Evolutionary conservation across 2,329 filamentous ascomycete species (phyloP).

Genomic region (Boeremia lycopersici): DNA sequence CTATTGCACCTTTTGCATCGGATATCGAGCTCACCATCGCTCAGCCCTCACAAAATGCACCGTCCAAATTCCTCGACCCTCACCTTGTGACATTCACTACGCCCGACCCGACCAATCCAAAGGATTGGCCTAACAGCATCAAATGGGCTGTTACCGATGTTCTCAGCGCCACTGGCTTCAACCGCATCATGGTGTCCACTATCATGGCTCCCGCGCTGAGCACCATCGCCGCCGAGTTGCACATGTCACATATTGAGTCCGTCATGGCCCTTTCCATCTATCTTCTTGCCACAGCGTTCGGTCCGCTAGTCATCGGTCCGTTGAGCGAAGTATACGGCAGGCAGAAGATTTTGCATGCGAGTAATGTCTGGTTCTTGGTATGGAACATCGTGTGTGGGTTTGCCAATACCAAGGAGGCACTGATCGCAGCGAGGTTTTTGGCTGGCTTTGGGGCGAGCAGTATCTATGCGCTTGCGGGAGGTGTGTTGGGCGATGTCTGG

Average conservation of each 20-base stretch:
- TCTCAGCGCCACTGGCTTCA: conserved; percentile 34
- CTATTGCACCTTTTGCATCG: neutral
- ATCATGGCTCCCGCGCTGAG: conserved; percentile 38
- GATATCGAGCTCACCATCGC: neutral
- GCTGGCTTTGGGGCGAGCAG: conserved; percentile 36
- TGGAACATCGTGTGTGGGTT: conserved; percentile 38
- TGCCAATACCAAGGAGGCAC: conserved; percentile 28
- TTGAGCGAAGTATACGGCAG: conserved; percentile 39
- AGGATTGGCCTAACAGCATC: conserved; percentile 25
- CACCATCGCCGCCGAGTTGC: conserved; percentile 28
- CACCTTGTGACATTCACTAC: conserved; percentile 25
- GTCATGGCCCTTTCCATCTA: conserved; percentile 39
- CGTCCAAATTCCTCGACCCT: neutral
- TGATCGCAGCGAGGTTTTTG: conserved; percentile 33
- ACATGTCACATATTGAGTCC: conserved; percentile 29
- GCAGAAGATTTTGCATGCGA: conserved; percentile 26
- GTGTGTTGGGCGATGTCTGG: conserved; percentile 37
- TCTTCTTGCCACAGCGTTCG: conserved; percentile 36
- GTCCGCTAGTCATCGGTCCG: conserved; percentile 36
- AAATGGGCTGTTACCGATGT: conserved; percentile 33
- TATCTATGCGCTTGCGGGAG: conserved; percentile 29
- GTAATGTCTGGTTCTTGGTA: conserved; percentile 33
- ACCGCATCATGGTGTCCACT: conserved; percentile 39
- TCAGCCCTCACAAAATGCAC: neutral
- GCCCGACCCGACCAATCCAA: conserved; percentile 26